A percentile compares a stretch with the other conserved stretches of the same genome.
Evolutionary conservation across 805 yeast species (phyloP).

Genomic region (Cyberlindnera veronae): DNA sequence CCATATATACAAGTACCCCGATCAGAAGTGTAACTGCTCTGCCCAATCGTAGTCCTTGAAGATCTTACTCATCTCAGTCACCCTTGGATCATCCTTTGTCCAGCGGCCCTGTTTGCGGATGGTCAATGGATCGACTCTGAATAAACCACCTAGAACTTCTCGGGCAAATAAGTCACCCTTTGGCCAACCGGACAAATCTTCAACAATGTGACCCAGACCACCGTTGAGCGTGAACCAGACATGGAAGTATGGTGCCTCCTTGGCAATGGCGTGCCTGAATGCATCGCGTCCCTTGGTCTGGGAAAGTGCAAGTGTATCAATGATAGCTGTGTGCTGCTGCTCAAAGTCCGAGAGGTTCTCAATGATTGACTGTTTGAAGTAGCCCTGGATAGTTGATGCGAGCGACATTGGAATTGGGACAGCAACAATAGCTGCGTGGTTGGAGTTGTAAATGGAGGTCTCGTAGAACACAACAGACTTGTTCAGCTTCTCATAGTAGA

Average conservation of each 20-base stretch:
- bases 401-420: slow-evolving; percentile 39
- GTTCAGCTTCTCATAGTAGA: slow-evolving; percentile 34
- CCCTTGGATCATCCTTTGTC: slow-evolving; percentile 12
- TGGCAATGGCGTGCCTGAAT: slow-evolving; percentile 36
- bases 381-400: slow-evolving; percentile 33
- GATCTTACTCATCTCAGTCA: slow-evolving; percentile 8
- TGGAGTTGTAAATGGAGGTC: slow-evolving; percentile 30
- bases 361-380: slow-evolving; percentile 40
- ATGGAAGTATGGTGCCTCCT: slow-evolving; percentile 49
- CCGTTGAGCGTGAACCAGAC: slow-evolving; percentile 46
- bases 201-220: slow-evolving; percentile 50
- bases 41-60: slow-evolving; percentile 6
- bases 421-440: slow-evolving; percentile 41
- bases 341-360: slow-evolving; percentile 37
- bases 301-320: slow-evolving; percentile 34
- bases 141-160: slow-evolving; percentile 43
- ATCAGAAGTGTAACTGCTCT: too few species aligned
- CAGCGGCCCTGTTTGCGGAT: slow-evolving; percentile 33
- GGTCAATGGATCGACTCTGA: slow-evolving; percentile 35
- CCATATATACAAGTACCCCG: too few species aligned
- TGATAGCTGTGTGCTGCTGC: slow-evolving; percentile 33
- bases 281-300: slow-evolving; percentile 26
- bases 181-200: slow-evolving; percentile 41
- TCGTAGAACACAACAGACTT: slow-evolving; percentile 45
- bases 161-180: slow-evolving; percentile 43